Evolutionary conservation across 768 basidiomycete species (phyloP), one percentile per base, ranked within the genome.

Genomic region (Trametes maxima): DNA sequence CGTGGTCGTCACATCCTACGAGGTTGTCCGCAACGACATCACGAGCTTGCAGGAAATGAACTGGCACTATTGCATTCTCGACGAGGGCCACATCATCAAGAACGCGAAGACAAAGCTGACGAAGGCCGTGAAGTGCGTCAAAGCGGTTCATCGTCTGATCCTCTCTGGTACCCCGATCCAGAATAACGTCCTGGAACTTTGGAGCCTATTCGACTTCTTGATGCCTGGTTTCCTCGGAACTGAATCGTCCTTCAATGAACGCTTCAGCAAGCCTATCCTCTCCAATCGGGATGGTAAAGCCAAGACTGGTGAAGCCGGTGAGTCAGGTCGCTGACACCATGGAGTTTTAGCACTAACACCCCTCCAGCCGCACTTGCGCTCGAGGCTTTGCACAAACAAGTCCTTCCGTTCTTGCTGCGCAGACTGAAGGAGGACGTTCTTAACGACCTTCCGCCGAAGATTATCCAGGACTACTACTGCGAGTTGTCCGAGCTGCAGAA

Each of bases 151-250:
- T 75, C 88, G 97, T 22, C 80, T 99, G 21, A 92, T 99, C 69
- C 79, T 99, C 2, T 97, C 95, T 0, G 97, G 97, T 39, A 99
- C 97, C 6, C 97, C 97, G 0, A 98, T 99, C 59, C 97, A 99
- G 76, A 99, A 99, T 73, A 98, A 99, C 71, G 95, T 99, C 2
- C 79, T 99, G 50, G 97, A 99, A 72, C 78, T 99, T 2, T 99
- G 97, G 97, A 97, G 94, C 74, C 77, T 99, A 45, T 99, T 99
- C 74, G 97, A 99, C 75, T 99, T 98, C 77, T 78, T 99, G 66
- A 99, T 99, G 97, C 97, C 97, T 16, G 97, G 97, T 3, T 98
- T 99, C 78, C 78, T 99, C 53, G 97, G 97, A n/a, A 94, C 90
- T 13, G 97, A 98, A 73, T 74, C 87, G 14, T 89, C 88, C 2